Evolutionary conservation across 257 asterid genomes (phyloP), one percentile per base, ranked within the genome.

Genomic region (Lavandula angustifolia): DNA sequence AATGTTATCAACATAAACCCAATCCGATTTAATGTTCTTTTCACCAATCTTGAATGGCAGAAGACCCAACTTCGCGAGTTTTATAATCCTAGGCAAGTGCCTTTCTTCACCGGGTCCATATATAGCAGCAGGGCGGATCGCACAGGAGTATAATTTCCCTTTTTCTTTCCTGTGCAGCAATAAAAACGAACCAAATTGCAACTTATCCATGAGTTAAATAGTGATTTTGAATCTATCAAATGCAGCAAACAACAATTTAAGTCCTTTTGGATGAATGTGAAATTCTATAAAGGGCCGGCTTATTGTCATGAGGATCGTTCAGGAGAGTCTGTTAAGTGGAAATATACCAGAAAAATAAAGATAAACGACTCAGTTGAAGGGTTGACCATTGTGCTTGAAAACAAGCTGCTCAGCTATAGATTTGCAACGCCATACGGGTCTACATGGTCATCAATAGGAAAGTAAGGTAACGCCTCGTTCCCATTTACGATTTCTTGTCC

Each of bases 51-150:
- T 86, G 76, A 90, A 94, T 1, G 86, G 95, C n/a, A 87, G 58
- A 67, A 94, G 90, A 66, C 97, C 99, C 75, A 85, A 63, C 74
- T 94, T 90, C 42, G 94, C 89, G 34, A 85, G 83, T 50, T 69
- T 74, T 8, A 94, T 31, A 44, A 90, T 90, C 86, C 99, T 86
- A 0, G 96, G 97, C 60, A 94, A 71, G 80, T 94, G 97, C 78
- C 97, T 76, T 77, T 94, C 97, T 79, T 94, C 99, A 54, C 99
- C 96, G 1, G 97, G 99, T 54, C 99, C 99, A 62, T 94, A 90
- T 46, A 94, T 90, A 74, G 97, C 95, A 75, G 96, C 99, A 33
- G 99, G 97, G 35, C 99, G 97, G 67, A 90, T 64, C 48, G 96
- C 96, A 73, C 99, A 94, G 3, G 95, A 72, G 78, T 87, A 94